Conservation (phyloP, 164 flowering plant genomes). For the Hamamelis virginiana region DNA sequence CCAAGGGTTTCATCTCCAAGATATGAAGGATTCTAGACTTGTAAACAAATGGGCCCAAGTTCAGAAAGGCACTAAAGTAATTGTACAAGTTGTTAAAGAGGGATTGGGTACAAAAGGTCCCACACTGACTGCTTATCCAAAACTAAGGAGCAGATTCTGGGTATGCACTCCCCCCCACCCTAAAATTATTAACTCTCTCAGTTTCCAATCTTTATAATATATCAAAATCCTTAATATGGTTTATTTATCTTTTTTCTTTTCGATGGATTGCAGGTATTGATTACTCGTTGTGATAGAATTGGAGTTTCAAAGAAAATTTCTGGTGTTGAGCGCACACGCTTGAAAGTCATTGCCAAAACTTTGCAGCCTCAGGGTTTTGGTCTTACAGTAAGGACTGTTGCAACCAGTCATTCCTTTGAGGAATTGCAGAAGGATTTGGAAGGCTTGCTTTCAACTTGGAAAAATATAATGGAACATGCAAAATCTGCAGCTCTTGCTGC, state of each 20-base stretch:
- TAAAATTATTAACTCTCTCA: background rate
- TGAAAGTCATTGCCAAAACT: slow-evolving; percentile 82
- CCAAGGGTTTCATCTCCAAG: slow-evolving; percentile 22
- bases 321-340: slow-evolving; percentile 84
- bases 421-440: slow-evolving; percentile 90
- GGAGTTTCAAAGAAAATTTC: slow-evolving; percentile 86
- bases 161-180: slow-evolving; percentile 32
- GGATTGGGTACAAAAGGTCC: slow-evolving; percentile 98
- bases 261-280: slow-evolving; percentile 58
- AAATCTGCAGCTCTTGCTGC: slow-evolving; percentile 93
- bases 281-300: slow-evolving; percentile 59
- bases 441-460: slow-evolving; percentile 86
- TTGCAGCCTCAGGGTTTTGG: slow-evolving; percentile 95
- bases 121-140: slow-evolving; percentile 84
- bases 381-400: slow-evolving; percentile 90
- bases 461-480: slow-evolving; percentile 79
- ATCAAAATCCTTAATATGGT: background rate
- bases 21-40: slow-evolving; percentile 22
- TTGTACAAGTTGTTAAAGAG: slow-evolving; percentile 97
- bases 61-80: slow-evolving; percentile 76
- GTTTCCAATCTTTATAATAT: background rate
- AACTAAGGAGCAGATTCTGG: slow-evolving; percentile 93
- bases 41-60: slow-evolving; percentile 66
- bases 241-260: slow-evolving; percentile 17
- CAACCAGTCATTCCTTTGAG: slow-evolving; percentile 83